Evolutionary conservation across 2,329 filamentous ascomycete species (phyloP).

Genomic region (Alternaria angustiovoidea): DNA sequence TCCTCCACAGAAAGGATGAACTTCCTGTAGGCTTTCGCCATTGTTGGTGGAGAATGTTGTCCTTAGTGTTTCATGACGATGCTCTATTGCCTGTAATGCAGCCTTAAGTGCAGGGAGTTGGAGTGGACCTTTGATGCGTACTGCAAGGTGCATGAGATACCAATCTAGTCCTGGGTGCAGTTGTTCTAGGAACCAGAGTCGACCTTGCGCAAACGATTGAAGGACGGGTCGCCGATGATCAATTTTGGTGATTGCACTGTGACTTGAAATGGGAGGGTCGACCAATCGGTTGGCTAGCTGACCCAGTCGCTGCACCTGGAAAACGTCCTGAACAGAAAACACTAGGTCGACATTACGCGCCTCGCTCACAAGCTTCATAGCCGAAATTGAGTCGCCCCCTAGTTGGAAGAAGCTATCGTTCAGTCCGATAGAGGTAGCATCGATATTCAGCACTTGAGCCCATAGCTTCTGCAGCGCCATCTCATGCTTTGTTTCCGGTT

Average conservation of each 20-base stretch:
- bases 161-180: slow-evolving; percentile 4
- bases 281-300: background rate
- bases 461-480: background rate
- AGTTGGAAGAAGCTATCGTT: slow-evolving; percentile 24
- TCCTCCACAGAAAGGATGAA: background rate
- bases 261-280: background rate
- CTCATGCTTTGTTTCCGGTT: background rate
- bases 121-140: background rate
- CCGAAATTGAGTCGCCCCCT: slow-evolving; percentile 19
- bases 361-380: slow-evolving; percentile 18
- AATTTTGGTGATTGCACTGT: background rate
- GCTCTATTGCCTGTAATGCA: background rate
- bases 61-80: slow-evolving; percentile 6
- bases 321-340: background rate
- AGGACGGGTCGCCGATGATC: background rate
- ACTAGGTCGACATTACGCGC: slow-evolving; percentile 1
- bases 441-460: slow-evolving; percentile 9
- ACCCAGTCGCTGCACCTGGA: background rate
- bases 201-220: slow-evolving; percentile 6
- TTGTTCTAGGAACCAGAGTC: slow-evolving; percentile 10
- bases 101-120: background rate
- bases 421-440: slow-evolving; percentile 7
- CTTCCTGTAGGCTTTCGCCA: background rate
- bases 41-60: background rate
- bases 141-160: background rate